Evolutionary conservation across 139 green algal species (phyloP).

Genomic region (Chlamydomonas sp.): DNA sequence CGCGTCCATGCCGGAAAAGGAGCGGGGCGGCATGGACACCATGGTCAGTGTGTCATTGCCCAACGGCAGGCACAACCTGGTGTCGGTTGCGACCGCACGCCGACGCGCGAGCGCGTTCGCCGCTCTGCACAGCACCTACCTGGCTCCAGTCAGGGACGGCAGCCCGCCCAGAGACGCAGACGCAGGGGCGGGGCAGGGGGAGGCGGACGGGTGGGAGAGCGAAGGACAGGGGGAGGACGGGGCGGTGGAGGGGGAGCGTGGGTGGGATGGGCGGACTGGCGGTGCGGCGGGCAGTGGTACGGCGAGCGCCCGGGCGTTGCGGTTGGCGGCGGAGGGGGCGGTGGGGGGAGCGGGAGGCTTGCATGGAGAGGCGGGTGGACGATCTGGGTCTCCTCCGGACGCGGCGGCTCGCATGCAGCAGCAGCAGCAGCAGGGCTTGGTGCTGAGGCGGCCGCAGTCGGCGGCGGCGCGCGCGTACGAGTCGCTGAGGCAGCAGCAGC

Average conservation of each 20-base stretch:
- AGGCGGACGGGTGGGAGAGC: no score
- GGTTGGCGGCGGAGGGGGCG: neutral
- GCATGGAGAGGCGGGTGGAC: no score
- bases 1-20: no score
- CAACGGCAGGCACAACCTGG: neutral
- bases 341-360: no score
- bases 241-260: no score
- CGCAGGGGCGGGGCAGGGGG: no score
- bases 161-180: neutral
- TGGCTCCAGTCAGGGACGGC: neutral
- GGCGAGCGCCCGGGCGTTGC: neutral
- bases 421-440: neutral
- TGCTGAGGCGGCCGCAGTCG: neutral
- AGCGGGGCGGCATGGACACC: no score
- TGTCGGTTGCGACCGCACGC: neutral
- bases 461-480: constrained; percentile 1
- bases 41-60: neutral
- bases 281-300: neutral
- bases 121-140: constrained; percentile 29
- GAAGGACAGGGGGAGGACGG: no score
- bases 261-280: no score
- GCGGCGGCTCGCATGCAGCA: neutral
- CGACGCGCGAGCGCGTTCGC: constrained; percentile 24
- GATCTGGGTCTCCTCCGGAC: no score
- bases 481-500: neutral